Evolutionary conservation across 129 eudicot species (phyloP).

Genomic region (Erigeron canadensis): DNA sequence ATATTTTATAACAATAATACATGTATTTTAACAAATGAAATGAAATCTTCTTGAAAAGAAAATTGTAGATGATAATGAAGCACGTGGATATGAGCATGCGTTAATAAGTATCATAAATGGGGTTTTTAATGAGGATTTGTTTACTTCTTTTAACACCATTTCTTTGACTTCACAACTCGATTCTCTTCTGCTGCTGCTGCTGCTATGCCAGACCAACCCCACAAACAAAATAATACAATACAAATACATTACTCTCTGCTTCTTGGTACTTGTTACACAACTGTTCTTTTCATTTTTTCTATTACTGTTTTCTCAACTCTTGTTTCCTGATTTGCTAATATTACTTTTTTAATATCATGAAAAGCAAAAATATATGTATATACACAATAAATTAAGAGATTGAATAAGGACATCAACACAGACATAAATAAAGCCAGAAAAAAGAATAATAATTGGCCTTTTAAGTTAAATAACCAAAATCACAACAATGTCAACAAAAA

Average conservation of each 20-base stretch:
- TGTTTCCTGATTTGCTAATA: neutral
- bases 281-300: neutral
- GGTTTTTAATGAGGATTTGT: constrained; percentile 18
- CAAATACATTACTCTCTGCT: neutral
- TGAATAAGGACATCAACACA: neutral
- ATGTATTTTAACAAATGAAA: neutral
- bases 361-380: too few species aligned
- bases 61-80: neutral
- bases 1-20: neutral
- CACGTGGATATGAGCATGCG: constrained; percentile 18
- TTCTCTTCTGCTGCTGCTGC: neutral
- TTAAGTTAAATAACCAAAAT: too few species aligned
- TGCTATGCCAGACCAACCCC: neutral
- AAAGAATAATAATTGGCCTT: neutral
- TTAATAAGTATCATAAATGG: neutral
- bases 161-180: constrained; percentile 18
- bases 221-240: neutral
- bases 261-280: constrained; percentile 12
- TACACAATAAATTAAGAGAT: too few species aligned
- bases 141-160: constrained; percentile 18
- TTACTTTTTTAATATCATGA: neutral
- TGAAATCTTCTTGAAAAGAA: neutral
- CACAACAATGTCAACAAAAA: constrained; percentile 13
- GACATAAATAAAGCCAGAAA: constrained; percentile 4
- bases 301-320: neutral